Evolutionary conservation across 768 basidiomycete genomes (phyloP), one percentile per base, ranked within the genome.

Genomic region (Leucosporidium scottii): DNA sequence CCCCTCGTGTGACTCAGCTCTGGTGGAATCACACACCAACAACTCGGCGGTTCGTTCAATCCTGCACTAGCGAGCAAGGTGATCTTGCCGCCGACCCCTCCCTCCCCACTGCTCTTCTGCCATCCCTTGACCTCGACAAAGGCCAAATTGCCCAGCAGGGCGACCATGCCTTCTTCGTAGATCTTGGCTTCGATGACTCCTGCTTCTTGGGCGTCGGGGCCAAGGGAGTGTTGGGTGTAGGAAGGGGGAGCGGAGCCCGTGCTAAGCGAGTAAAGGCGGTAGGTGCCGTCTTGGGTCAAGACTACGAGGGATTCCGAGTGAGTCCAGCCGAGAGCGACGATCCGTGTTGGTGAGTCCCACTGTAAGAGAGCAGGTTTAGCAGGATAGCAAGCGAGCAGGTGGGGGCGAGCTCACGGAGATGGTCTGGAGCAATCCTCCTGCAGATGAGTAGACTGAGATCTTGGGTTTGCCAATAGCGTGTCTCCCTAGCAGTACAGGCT

Each of bases 11-110:
- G 87, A 48, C 88, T 93, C 51, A 88, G 82, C 75, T 94, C 92
- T 0, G 93, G 92, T 1, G 91, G 89, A 57, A 99, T 87, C 61
- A 93, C 82, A 4, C 87, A 83, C 94, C 93, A 97, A 13, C 90
- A 82, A 73, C 84, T 82, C 1, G 91, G 92, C 2, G 87, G 87
- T 72, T 88, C 86, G 8, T 84, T 82, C n/a, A 96, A 76, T 47
- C 84, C 91, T 90, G 67, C 56, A 28, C 49, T 21, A 1, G 62
- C 66, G 30, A 74, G 50, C 12, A 44, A 44, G n/a, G 56, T 53
- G 59, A 72, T 23, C 69, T 39, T 64, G 10, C 30, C 71, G 28
- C 51, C 65, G 12, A 34, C 23, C 49, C 17, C 36, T 13, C 47
- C 64, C 30, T 36, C 36, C 59, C 49, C 39, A 17, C 25, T 49